Evolutionary conservation across 2,329 filamentous ascomycete genomes (phyloP), one percentile per base, ranked within the genome.

Genomic region (Cladorrhinum sp.): DNA sequence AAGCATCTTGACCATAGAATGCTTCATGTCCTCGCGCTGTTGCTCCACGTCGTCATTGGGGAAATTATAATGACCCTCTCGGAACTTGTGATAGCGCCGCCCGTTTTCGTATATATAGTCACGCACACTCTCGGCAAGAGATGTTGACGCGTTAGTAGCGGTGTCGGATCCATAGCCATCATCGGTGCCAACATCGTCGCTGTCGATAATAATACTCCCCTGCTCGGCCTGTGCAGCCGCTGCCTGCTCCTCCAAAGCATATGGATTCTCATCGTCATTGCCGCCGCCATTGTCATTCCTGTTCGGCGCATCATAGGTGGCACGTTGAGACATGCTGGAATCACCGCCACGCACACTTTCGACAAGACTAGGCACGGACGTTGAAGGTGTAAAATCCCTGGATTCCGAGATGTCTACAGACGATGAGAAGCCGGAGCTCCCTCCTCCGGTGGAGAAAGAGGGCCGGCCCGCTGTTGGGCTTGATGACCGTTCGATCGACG

Each of bases 1-100:
- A 16, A 82, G 72, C 59, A 81, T 66, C 68, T 77, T 79, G 48
- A 81, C 72, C 76, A 82, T 80, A 63, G 76, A 73, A 68, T 84
- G 82, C 66, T 82, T 83, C 76, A 85, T 78, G 55, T 85, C 81
- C 65, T 84, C 79, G 38, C 82, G 74, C 64, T 85, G 82, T 68
- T 85, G 82, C 71, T 86, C 84, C 4, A 78, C 72, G 53, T 85
- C 83, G 62, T 86, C 84, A 58, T 85, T 86, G 24, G 84, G 84
- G 54, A 85, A 84, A 58, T 80, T 80, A 66, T 86, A 86, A 10
- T 70, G 67, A 5, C 81, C 82, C 59, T 82, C 80, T 18, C 81
- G 75, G 66, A 81, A 84, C 48, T 76, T 76, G 66, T 85, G 83
- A 61, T 86, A 86, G 24, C 83, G 76, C 23, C 83, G 76, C n/a